These are phyloP conservation scores for Passalora sequoiae DNA, from an alignment of 2,329 filamentous ascomycete species.

Conservation along the genomic window DNA sequence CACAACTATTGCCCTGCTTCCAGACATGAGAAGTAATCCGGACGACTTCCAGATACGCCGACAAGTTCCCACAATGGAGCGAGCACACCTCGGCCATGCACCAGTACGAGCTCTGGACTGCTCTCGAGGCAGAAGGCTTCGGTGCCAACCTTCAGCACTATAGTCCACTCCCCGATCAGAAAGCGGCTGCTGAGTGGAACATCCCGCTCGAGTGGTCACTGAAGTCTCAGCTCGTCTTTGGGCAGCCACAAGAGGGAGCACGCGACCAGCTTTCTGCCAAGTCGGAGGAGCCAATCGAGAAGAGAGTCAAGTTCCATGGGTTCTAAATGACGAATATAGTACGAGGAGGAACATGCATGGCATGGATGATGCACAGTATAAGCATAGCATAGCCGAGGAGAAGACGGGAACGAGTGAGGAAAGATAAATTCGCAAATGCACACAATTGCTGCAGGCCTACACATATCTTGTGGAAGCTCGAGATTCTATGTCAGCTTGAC, in stretches of 20 bases:
- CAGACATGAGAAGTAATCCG: too few species aligned
- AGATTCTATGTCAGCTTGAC: too few species aligned
- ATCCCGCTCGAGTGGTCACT: slow-evolving; percentile 70
- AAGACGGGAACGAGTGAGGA: too few species aligned
- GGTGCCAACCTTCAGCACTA: slow-evolving; percentile 92
- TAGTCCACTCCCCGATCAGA: slow-evolving; percentile 75
- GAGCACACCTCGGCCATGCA: slow-evolving; percentile 75
- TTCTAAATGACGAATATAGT: too few species aligned
- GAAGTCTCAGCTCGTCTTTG: slow-evolving; percentile 77
- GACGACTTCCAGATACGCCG: too few species aligned
- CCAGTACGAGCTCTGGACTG: slow-evolving; percentile 75
- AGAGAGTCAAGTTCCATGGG: slow-evolving; percentile 30
- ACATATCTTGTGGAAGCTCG: too few species aligned
- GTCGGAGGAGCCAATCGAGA: slow-evolving; percentile 27
- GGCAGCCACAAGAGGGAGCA: slow-evolving; percentile 43
- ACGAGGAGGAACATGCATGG: too few species aligned
- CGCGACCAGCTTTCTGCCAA: slow-evolving; percentile 26
- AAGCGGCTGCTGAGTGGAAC: slow-evolving; percentile 64
- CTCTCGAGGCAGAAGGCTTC: slow-evolving; percentile 75
- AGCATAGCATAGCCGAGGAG: too few species aligned
- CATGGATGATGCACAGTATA: too few species aligned
- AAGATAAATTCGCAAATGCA: too few species aligned
- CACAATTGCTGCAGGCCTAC: too few species aligned
- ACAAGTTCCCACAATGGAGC: slow-evolving; percentile 73
- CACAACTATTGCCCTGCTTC: too few species aligned